Percentiles rank a stretch among this genome's conserved stretches.
Conservation (phyloP, 2,329 filamentous ascomycete species). For the Metarhizium anisopliae region DNA sequence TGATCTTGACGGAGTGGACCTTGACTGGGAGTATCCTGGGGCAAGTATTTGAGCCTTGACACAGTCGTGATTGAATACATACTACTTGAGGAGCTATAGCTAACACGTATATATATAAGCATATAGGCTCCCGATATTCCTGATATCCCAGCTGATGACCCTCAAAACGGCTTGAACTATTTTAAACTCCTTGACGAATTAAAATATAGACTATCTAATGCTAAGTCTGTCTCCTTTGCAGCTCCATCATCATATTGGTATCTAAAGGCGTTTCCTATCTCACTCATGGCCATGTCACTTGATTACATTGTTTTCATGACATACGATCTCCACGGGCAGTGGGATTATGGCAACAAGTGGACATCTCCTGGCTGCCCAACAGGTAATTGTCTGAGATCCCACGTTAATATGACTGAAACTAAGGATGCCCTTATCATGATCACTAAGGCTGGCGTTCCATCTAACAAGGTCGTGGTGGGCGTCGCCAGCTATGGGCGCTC, state of each 20-base stretch:
- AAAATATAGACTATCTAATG: too few species aligned
- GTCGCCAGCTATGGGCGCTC: too few species aligned
- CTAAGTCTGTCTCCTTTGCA: slow-evolving; percentile 11
- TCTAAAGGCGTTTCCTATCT: slow-evolving; percentile 21
- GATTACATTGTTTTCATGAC: slow-evolving; percentile 29
- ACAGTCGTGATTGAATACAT: too few species aligned
- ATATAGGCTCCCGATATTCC: background rate
- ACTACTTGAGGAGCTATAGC: too few species aligned
- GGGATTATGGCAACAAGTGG: slow-evolving; percentile 21
- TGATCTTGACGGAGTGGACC: background rate
- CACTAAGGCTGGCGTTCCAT: too few species aligned
- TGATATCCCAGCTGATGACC: background rate
- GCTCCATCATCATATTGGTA: slow-evolving; percentile 26
- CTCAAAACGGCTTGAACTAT: background rate
- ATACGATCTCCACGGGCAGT: slow-evolving; percentile 26
- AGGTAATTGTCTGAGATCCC: slow-evolving; percentile 25
- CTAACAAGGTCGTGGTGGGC: too few species aligned
- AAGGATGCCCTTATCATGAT: slow-evolving; percentile 15
- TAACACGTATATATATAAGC: too few species aligned
- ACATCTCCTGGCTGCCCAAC: slow-evolving; percentile 14
- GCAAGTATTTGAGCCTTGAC: too few species aligned
- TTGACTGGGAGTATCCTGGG: background rate
- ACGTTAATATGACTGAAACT: slow-evolving; percentile 29
- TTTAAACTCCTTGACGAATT: too few species aligned
- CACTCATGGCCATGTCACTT: slow-evolving; percentile 10